phyloP scores from a whole-genome alignment of 495 filamentous ascomycete genomes.

The Lasiosphaeriaceae sp. region DNA sequence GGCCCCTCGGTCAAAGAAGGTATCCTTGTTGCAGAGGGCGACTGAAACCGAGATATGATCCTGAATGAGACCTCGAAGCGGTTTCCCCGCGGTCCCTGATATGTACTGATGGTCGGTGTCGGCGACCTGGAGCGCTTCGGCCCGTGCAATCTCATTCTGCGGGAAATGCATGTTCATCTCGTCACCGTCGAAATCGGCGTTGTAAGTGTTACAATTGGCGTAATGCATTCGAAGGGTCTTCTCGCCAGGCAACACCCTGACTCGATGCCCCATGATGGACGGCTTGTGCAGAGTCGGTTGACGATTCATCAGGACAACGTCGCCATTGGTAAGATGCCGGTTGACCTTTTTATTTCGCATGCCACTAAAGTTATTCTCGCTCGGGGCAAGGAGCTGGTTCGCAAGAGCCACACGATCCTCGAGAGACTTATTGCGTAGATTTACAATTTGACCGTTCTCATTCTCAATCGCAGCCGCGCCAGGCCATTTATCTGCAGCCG shows the following conservation, averaged over 20 bases:
- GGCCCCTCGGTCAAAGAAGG: constrained; percentile 82
- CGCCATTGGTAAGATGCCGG: constrained; percentile 91
- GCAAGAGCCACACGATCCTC: constrained; percentile 84
- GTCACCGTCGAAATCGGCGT: constrained; percentile 99
- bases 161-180: constrained; percentile 99
- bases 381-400: constrained; percentile 89
- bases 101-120: constrained; percentile 98
- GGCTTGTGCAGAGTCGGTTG: constrained; percentile 99
- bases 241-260: constrained; percentile 85
- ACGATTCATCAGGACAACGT: constrained; percentile 97
- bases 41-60: constrained; percentile 97
- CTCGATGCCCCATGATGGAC: constrained; percentile 98
- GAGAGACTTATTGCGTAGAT: constrained; percentile 74
- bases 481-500: constrained; percentile 80
- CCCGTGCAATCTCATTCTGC: constrained; percentile 89
- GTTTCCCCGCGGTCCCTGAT: constrained; percentile 88
- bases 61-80: constrained; percentile 93
- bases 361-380: constrained; percentile 67
- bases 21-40: constrained; percentile 84
- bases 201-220: constrained; percentile 99
- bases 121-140: constrained; percentile 86
- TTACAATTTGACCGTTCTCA: constrained; percentile 88
- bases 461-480: constrained; percentile 93
- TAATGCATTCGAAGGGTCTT: constrained; percentile 99
- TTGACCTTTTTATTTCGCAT: constrained; percentile 94